Evolutionary conservation across 208 protist genomes (phyloP), one percentile per base, ranked within the genome.

Genomic region (Crithidia brevicula): DNA sequence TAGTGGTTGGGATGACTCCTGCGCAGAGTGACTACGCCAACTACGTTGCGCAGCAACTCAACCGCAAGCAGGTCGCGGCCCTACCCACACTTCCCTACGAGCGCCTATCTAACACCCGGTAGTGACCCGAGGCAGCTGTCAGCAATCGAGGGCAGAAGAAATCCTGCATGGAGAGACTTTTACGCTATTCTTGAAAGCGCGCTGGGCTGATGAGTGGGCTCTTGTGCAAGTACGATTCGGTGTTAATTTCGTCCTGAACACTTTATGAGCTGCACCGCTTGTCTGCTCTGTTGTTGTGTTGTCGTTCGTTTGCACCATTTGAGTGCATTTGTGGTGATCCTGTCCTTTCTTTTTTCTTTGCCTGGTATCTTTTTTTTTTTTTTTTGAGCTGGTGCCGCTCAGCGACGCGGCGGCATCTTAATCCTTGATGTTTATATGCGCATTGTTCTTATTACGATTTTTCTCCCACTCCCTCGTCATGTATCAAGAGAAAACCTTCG

Each of bases 71-170:
- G 22, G 68, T 93, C 3, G 76, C 81, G 23, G 53, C 58, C 1
- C 72, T 93, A 16, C 84, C 83, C 8, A 61, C 82, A 18, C 67
- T 93, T 11, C 84, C 82, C 1, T 93, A 93, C 60, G 81, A 89
- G 33, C 72, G 67, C 3, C 27, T 51, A 31, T 36, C 58, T 1
- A 69, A 23, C 22, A 23, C 62, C 25, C 56, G 61, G 33, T 76
- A 42, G 20, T n/a, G n/a, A n/a, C n/a, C n/a, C n/a, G n/a, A n/a
- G n/a, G n/a, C 30, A 30, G 6, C 6, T 52, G 23, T 8, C 3
- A 31, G 18, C 7, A 49, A 49, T 49, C 5, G 18, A 20, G n/a
- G n/a, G 36, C 36, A 40, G 36, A 16, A 40, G 36, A 7, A 40
- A 13, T 13, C 15, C 10, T 40, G 36, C 36, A 13, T 16, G 8